Evolutionary conservation across 2,329 filamentous ascomycete genomes (phyloP).

Genomic region (Myriosclerotinia curreyana): DNA sequence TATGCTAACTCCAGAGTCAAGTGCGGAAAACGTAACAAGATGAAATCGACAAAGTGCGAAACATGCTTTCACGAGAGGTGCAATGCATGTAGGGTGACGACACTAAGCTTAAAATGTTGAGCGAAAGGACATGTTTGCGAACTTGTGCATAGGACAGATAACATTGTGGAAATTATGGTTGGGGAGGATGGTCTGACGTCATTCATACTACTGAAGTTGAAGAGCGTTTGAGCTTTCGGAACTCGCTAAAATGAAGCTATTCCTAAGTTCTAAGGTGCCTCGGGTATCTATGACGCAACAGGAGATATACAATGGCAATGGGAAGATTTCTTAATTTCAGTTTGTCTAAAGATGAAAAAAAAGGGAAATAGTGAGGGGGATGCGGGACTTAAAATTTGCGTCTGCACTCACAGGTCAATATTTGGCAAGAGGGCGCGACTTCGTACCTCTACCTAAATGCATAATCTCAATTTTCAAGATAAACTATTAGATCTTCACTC

Average conservation of each 20-base stretch:
- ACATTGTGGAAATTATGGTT: too few relatives aligned
- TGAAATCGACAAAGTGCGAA: background rate
- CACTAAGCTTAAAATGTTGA: background rate
- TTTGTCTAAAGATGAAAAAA: background rate
- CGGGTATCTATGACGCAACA: background rate
- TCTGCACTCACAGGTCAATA: constrained; percentile 7
- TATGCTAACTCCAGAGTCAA: background rate
- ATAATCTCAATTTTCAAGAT: background rate
- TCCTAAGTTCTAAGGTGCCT: too few relatives aligned
- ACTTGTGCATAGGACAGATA: too few relatives aligned
- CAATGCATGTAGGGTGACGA: background rate
- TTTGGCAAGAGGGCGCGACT: background rate
- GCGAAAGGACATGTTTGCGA: background rate
- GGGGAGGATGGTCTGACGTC: too few relatives aligned
- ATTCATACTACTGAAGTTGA: too few relatives aligned
- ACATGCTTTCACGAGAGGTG: constrained; percentile 4
- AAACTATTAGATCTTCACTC: background rate
- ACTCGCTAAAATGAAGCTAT: too few relatives aligned
- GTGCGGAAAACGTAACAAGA: constrained; percentile 12
- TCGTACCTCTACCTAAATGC: background rate
- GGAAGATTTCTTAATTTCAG: background rate
- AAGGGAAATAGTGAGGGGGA: background rate
- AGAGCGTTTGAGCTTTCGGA: too few relatives aligned
- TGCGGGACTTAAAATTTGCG: background rate
- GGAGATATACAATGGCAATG: background rate